Evolutionary conservation across 1,139 yeast species (phyloP), one percentile per base, ranked within the genome.

Genomic region (Kazachstania sp.): DNA sequence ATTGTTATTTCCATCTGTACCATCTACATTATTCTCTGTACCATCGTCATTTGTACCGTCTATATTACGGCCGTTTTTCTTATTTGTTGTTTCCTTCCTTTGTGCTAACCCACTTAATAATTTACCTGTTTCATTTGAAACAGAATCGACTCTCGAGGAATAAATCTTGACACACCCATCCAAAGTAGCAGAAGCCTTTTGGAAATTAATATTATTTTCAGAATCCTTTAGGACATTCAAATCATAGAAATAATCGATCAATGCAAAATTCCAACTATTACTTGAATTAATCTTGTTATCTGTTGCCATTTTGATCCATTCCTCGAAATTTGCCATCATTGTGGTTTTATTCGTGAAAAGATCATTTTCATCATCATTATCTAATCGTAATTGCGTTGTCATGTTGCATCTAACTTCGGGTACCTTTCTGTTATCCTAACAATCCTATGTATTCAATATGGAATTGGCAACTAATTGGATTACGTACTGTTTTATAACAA

Each of bases 151-250:
- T 58, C 98, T 76, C 31, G 88, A 81, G 8, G 88, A 78, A 58
- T 86, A 86, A 44, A 86, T 83, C 66, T 85, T 85, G 39, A 85
- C 86, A 69, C 95, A 86, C 1, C 95, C 95, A 59, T 86, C 95
- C 39, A 86, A 67, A 32, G 43, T 40, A 15, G 43, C 43, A 3
- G 54, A 51, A 11, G 57, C 57, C 31, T 53, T 54, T 41, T 53
- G 56, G 37, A 53, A 55, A 41, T 59, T 60, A 37, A 64, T 64
- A 44, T 63, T 63, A 48, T 64, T 63, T 42, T 63, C 66, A 5
- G 63, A 50, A 47, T 64, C 67, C 47, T 60, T 57, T 37, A 65
- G 49, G 6, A 65, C 65, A 47, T 61, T 63, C 39, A 65, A 47
- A 45, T 65, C 69, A 42, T 65, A 58, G 43, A 84, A 90, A 64